phyloP scores from a whole-genome alignment of 2,329 filamentous ascomycete genomes.

The Alternaria arbusti region DNA sequence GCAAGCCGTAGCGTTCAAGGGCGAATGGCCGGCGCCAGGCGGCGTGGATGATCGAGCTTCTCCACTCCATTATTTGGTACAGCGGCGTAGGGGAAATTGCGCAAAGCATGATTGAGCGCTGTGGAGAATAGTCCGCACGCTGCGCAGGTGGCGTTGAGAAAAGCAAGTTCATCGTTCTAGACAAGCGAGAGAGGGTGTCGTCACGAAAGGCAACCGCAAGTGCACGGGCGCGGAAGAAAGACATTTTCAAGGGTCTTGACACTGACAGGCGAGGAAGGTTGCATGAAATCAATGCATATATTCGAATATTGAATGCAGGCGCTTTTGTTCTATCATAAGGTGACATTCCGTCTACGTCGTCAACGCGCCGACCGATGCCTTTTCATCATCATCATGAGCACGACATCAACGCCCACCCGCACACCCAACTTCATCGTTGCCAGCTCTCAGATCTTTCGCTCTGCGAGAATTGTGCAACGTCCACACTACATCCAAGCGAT shows the following conservation, averaged over 20 bases:
- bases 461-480: background rate
- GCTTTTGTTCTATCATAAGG: slow-evolving; percentile 17
- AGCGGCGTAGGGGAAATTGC: background rate
- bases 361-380: slow-evolving; percentile 19
- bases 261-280: background rate
- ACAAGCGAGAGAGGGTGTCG: background rate
- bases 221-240: background rate
- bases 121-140: background rate
- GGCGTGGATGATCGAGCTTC: background rate
- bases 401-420: background rate
- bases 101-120: background rate
- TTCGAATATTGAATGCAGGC: slow-evolving; percentile 17
- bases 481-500: background rate
- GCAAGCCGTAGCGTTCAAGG: background rate
- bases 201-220: background rate
- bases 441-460: background rate
- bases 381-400: slow-evolving; percentile 25
- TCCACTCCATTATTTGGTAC: background rate
- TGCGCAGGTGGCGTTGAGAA: background rate
- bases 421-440: background rate
- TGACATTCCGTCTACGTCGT: background rate
- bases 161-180: background rate
- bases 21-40: background rate
- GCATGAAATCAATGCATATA: slow-evolving; percentile 15
- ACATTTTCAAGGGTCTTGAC: background rate